These are phyloP conservation scores for Aspergillus homomorphus DNA, from an alignment of 495 filamentous ascomycete genomes.

Conservation along the genomic window DNA sequence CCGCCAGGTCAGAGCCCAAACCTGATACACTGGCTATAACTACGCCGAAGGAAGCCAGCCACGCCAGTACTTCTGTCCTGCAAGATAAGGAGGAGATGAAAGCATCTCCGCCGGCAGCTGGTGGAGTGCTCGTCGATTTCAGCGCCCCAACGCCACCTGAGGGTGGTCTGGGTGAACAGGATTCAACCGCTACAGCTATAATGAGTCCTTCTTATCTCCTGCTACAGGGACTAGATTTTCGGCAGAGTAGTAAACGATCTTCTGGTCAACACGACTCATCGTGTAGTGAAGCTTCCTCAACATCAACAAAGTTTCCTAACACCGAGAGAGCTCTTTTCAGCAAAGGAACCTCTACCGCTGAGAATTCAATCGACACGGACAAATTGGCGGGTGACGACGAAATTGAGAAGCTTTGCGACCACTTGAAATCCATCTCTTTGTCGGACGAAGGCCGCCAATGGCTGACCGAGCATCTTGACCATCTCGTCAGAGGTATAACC, in stretches of 20 bases:
- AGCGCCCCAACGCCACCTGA: slow-evolving; percentile 9
- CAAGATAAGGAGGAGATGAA: not conserved
- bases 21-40: not conserved
- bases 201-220: slow-evolving; percentile 19
- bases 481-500: not conserved
- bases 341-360: not conserved
- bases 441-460: slow-evolving; percentile 13
- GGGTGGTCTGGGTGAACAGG: not conserved
- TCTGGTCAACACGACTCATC: not conserved
- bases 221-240: slow-evolving; percentile 22
- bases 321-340: not conserved
- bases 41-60: not conserved
- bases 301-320: not conserved
- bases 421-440: slow-evolving; percentile 11
- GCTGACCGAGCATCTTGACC: slow-evolving; percentile 12
- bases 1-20: too few relatives aligned
- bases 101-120: not conserved
- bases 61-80: not conserved
- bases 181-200: not conserved
- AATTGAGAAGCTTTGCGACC: slow-evolving; percentile 19
- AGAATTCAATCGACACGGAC: not conserved
- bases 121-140: slow-evolving; percentile 18
- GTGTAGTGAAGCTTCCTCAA: not conserved
- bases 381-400: not conserved
- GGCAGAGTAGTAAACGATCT: not conserved